These are phyloP conservation scores for Thraustochytrium sp. DNA, from an alignment of 352 stramenopile genomes.

Conservation along the genomic window DNA sequence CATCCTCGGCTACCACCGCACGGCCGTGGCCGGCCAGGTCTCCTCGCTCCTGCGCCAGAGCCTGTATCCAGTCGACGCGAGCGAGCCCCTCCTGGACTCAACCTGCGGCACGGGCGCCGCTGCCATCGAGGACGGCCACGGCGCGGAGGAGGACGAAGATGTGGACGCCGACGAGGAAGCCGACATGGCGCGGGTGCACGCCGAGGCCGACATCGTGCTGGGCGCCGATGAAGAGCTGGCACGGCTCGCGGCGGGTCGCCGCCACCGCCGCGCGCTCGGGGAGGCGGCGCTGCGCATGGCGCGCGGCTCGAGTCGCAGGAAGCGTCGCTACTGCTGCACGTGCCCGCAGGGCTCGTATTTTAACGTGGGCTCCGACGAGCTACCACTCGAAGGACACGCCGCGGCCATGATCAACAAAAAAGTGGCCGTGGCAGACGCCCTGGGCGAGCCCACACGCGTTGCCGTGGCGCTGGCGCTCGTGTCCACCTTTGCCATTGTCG, in stretches of 20 bases:
- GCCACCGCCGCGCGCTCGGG: too few species aligned
- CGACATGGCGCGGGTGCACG: neutral
- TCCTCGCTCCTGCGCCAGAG: neutral
- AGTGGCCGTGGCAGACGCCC: slow-evolving; percentile 52
- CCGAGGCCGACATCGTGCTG: neutral
- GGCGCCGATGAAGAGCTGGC: neutral
- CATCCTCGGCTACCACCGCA: slow-evolving; percentile 60
- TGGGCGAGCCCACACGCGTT: slow-evolving; percentile 26
- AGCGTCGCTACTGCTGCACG: neutral
- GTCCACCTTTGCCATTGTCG: slow-evolving; percentile 51
- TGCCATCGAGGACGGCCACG: neutral
- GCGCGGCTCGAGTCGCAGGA: neutral
- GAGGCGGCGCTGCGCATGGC: neutral
- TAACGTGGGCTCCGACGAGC: slow-evolving; percentile 44
- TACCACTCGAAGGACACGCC: slow-evolving; percentile 43
- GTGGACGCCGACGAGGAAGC: too few species aligned
- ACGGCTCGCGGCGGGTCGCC: too few species aligned
- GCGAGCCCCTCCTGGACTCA: neutral
- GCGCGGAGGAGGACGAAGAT: neutral
- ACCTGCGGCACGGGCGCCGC: neutral
- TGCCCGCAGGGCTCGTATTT: neutral
- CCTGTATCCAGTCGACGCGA: slow-evolving; percentile 47
- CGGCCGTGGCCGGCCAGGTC: neutral
- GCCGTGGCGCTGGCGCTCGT: slow-evolving; percentile 43
- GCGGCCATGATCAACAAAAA: neutral